Base-by-base conservation (phyloP, 495 filamentous ascomycete species). In the Staphylotrichum longicolle region DNA sequence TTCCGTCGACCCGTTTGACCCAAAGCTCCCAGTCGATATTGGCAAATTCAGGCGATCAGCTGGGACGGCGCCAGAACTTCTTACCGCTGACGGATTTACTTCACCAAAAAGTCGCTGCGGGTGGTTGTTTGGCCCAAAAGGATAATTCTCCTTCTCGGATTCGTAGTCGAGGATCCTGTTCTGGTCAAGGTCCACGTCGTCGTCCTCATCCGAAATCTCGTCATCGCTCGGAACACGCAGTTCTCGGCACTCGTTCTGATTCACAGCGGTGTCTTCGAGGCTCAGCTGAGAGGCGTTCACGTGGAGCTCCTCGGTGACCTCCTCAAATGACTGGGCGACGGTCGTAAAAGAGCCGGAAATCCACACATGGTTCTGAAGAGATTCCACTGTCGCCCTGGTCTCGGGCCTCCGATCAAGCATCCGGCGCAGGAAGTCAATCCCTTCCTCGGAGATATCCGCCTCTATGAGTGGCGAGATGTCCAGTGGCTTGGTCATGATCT, bases 361-460 rank as follows among this genome's bases (percentile, higher is more conserved):
- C 91, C 91, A 96, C 3, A 78, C 70, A 72, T 93, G 87, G 20
- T 75, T 67, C 47, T 88, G 79, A 61, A 91, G 87, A 49, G 83
- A 72, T 9, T 68, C 66, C 40, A 91, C 83, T 0, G 83, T 87
- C 0, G 90, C 86, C 27, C 92, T 84, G 12, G 77, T 72, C 35
- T 85, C 80, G 0, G 92, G 90, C 53, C 89, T 82, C 3, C 83
- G 83, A 61, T 91, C 82, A 3, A 97, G 83, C 80, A 96, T 91
- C n/a, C 76, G 74, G 10, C 75, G 64, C n/a, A 97, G 74, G 56
- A 96, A 89, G 57, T 90, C 81, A 35, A 93, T 82, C 4, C 86
- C 87, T 4, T 75, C 67, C 20, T 81, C 74, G 0, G 91, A 91
- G 10, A 96, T 75, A 3, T 78, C 78, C 4, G 66, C 75, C 11